Percentiles rank a stretch among this genome's conserved stretches.
phyloP scores from a whole-genome alignment of 768 basidiomycete genomes.

The Trametes sanguinea region DNA sequence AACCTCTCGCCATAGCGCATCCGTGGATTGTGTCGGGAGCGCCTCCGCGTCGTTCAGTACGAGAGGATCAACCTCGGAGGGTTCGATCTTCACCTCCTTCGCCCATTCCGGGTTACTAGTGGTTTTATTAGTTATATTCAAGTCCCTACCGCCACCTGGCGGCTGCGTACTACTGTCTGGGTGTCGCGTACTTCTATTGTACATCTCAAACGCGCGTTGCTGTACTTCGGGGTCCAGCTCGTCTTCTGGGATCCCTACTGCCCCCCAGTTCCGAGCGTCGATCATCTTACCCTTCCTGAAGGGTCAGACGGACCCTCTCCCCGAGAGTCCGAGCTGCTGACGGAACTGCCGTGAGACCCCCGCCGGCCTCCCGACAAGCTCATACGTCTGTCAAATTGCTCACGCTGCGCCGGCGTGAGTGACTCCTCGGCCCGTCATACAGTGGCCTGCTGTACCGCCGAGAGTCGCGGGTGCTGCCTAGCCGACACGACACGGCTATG shows the following conservation, averaged over 20 bases:
- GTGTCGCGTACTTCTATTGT: neutral
- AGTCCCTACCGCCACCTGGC: neutral
- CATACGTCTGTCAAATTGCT: neutral
- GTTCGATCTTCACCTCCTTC: no score
- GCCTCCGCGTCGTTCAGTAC: no score
- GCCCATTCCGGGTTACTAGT: no score
- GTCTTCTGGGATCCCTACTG: slow-evolving; percentile 6
- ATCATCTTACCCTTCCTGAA: slow-evolving; percentile 22
- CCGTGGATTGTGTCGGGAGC: no score
- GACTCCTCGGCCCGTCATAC: neutral
- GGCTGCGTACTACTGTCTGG: no score
- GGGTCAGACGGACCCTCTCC: slow-evolving; percentile 22
- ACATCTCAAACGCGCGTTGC: slow-evolving; percentile 6
- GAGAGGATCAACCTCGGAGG: no score
- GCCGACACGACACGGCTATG: neutral
- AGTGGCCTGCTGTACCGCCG: neutral
- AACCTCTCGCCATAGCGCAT: no score
- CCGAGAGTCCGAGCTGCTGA: slow-evolving; percentile 5
- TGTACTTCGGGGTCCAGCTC: slow-evolving; percentile 25
- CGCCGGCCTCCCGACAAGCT: neutral
- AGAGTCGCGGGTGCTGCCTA: neutral
- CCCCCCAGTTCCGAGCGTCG: slow-evolving; percentile 28
- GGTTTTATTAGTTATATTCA: neutral
- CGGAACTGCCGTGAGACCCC: neutral
- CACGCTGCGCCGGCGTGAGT: neutral